Conservation (phyloP, 352 stramenopile genomes). For the Phytophthora melonis region DNA sequence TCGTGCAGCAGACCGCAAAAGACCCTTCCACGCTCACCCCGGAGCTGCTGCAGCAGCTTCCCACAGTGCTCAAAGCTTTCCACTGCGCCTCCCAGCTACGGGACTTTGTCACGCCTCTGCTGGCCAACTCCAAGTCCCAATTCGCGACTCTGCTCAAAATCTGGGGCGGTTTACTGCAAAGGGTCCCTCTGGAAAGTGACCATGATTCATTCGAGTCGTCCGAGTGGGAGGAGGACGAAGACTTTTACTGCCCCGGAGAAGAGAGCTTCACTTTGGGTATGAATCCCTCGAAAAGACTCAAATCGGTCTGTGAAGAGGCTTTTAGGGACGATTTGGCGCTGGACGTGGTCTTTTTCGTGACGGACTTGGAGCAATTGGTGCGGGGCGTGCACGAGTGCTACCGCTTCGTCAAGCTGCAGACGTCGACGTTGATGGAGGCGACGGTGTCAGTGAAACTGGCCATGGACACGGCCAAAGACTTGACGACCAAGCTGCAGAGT, state of each 20-base stretch:
- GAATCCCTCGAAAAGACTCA: neutral
- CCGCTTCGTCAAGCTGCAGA: neutral
- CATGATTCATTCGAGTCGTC: neutral
- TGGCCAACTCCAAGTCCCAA: neutral
- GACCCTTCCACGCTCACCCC: neutral
- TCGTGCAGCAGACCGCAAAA: neutral
- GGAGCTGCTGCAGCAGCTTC: neutral
- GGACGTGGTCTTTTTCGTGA: neutral
- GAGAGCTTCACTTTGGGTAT: neutral
- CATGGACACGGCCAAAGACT: neutral
- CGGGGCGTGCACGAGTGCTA: neutral
- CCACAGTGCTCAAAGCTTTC: neutral
- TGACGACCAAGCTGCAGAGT: neutral
- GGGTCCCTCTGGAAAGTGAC: neutral
- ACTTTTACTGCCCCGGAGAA: neutral
- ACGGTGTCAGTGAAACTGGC: neutral
- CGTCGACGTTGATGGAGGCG: neutral
- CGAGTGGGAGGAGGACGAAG: constrained; percentile 4
- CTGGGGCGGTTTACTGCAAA: neutral
- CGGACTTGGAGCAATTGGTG: constrained; percentile 2
- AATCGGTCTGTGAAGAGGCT: neutral
- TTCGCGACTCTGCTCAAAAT: neutral
- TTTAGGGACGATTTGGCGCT: constrained; percentile 1
- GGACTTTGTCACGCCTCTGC: neutral
- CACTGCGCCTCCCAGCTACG: neutral